These are phyloP conservation scores for Podila horticola DNA, from an alignment of 192 early-diverging fungal genomes.

Conservation along the genomic window DNA sequence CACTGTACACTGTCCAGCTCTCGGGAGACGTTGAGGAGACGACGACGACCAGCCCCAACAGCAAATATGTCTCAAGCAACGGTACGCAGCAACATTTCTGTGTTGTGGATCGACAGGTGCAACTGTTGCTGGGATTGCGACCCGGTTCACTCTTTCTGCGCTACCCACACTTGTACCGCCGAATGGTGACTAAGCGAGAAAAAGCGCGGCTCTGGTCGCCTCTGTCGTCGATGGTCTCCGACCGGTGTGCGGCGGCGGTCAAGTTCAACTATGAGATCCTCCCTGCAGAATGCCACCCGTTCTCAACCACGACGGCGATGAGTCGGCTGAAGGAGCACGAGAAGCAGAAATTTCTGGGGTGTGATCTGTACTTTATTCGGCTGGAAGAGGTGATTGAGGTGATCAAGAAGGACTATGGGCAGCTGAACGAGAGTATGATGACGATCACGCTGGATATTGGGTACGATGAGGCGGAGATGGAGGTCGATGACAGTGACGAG, in stretches of 20 bases:
- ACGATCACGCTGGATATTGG: constrained; percentile 75
- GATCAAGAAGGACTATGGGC: constrained; percentile 69
- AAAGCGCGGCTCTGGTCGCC: constrained; percentile 80
- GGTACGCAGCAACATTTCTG: constrained; percentile 57
- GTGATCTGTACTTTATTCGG: constrained; percentile 71
- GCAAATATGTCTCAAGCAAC: neutral
- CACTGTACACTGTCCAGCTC: constrained; percentile 78
- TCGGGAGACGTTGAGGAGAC: constrained; percentile 44
- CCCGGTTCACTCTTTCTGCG: constrained; percentile 59
- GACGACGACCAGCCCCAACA: neutral
- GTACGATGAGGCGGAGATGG: constrained; percentile 53
- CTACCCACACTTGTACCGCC: constrained; percentile 71
- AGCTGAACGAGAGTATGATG: constrained; percentile 72
- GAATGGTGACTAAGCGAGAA: constrained; percentile 59
- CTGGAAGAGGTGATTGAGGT: constrained; percentile 71
- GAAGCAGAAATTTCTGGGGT: constrained; percentile 67
- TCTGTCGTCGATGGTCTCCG: constrained; percentile 69
- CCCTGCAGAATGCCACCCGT: constrained; percentile 45
- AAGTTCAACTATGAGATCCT: constrained; percentile 48
- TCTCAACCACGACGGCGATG: constrained; percentile 41
- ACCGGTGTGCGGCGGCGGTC: constrained; percentile 54
- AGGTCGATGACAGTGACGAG: constrained; percentile 12
- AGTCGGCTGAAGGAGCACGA: constrained; percentile 65
- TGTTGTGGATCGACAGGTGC: constrained; percentile 77
- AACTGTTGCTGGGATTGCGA: constrained; percentile 65